Conservation (phyloP, 192 early-diverging fungal genomes). For the Coemansia sp. region DNA sequence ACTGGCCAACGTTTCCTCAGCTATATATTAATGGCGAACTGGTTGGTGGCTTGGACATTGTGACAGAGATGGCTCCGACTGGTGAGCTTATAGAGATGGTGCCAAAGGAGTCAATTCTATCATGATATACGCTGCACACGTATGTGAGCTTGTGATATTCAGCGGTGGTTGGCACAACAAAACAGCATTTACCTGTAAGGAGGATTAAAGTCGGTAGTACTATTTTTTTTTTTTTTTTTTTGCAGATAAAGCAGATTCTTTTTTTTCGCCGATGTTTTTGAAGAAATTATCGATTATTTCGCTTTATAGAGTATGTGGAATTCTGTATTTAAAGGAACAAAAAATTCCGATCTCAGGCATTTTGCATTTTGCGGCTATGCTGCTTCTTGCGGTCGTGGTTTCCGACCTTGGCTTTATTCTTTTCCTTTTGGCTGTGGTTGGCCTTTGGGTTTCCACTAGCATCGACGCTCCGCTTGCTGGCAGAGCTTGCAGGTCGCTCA, state of each 20-base stretch:
- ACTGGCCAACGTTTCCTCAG: slow-evolving; percentile 98
- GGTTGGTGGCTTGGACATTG: slow-evolving; percentile 91
- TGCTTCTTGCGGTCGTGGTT: slow-evolving; percentile 54
- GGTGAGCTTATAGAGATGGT: slow-evolving; percentile 69
- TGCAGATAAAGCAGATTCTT: no score
- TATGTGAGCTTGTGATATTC: background rate
- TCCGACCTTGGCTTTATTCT: slow-evolving; percentile 13
- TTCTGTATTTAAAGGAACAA: slow-evolving; percentile 2
- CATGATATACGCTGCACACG: background rate
- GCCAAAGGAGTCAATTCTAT: slow-evolving; percentile 35
- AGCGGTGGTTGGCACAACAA: background rate
- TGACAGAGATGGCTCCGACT: slow-evolving; percentile 82
- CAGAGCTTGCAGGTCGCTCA: slow-evolving; percentile 1
- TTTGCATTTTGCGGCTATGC: slow-evolving; percentile 71
- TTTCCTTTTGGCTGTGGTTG: slow-evolving; percentile 16
- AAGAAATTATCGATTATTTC: background rate
- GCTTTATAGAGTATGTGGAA: background rate
- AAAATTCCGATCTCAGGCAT: slow-evolving; percentile 46
- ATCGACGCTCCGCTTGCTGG: background rate
- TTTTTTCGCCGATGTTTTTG: background rate
- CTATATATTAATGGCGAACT: slow-evolving; percentile 91
- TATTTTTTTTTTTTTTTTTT: background rate
- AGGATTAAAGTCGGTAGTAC: background rate
- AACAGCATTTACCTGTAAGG: background rate
- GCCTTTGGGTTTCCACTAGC: background rate